A percentile compares a stretch with the other conserved stretches of the same genome.
Evolutionary conservation across 2,329 filamentous ascomycete species (phyloP).

Genomic region (Diaporthe ampelina): DNA sequence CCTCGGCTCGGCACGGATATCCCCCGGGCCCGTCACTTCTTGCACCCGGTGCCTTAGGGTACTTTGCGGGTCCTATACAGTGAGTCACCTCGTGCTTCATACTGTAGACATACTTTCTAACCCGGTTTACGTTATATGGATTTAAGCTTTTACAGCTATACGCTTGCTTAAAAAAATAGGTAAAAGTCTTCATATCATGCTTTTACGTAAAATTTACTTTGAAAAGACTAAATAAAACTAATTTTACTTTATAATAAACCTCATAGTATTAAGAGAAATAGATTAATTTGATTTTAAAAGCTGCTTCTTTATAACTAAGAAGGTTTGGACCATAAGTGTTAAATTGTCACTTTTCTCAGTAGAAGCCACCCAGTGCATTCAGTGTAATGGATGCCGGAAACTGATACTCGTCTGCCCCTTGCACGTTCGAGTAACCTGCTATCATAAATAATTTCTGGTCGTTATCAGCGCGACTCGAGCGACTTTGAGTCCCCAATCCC

Average conservation of each 20-base stretch:
- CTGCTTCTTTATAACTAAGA: background rate
- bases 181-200: background rate
- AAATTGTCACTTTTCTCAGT: background rate
- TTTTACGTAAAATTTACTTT: background rate
- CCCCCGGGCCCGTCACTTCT: background rate
- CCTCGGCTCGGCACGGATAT: background rate
- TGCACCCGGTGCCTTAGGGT: slow-evolving; percentile 2
- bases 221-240: no score
- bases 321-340: background rate
- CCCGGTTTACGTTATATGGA: no score
- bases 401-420: background rate
- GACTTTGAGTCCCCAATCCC: background rate
- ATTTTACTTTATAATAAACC: background rate
- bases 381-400: background rate
- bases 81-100: background rate
- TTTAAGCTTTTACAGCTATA: background rate
- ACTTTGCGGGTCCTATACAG: background rate
- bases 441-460: slow-evolving; percentile 11
- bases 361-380: background rate
- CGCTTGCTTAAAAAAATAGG: background rate
- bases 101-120: background rate
- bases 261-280: background rate
- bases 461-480: background rate
- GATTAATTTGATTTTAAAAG: background rate
- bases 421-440: background rate